Percentiles rank a stretch among this genome's conserved stretches.
These are phyloP conservation scores for Sanghuangporus weigelae DNA, from an alignment of 1,284 basidiomycete genomes.

Conservation along the genomic window DNA sequence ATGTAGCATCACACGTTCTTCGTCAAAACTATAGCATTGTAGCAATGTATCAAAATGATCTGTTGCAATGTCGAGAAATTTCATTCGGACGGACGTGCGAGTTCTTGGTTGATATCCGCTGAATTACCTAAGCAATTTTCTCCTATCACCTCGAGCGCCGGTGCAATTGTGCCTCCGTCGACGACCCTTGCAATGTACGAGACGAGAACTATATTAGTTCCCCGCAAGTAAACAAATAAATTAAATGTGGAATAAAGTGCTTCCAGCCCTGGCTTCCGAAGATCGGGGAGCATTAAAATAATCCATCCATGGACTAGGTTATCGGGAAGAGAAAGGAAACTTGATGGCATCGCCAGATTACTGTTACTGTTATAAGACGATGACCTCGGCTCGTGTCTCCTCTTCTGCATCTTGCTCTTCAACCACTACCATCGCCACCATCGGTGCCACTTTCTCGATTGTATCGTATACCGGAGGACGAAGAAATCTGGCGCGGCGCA, in stretches of 20 bases:
- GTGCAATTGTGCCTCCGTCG: constrained; percentile 1
- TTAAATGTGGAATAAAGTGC: not conserved
- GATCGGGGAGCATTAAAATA: too few species aligned
- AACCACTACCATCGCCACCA: not conserved
- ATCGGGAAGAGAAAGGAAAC: too few species aligned
- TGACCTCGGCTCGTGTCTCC: not conserved
- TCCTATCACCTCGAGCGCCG: not conserved
- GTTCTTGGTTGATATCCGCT: too few species aligned
- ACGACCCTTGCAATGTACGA: not conserved
- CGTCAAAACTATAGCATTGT: not conserved
- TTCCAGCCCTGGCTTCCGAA: too few species aligned
- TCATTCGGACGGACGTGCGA: too few species aligned
- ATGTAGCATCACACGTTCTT: not conserved
- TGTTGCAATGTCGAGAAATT: too few species aligned
- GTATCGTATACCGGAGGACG: not conserved
- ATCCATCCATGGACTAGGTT: too few species aligned
- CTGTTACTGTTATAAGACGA: too few species aligned
- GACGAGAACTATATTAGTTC: not conserved
- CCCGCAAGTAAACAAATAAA: not conserved
- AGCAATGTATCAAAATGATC: not conserved
- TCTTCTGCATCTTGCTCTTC: not conserved
- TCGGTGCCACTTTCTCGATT: not conserved
- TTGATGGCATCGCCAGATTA: too few species aligned
- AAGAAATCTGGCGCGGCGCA: not conserved
- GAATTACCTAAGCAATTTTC: too few species aligned